Conservation (phyloP, 2,329 filamentous ascomycete genomes). For the Penicillium sp. region DNA sequence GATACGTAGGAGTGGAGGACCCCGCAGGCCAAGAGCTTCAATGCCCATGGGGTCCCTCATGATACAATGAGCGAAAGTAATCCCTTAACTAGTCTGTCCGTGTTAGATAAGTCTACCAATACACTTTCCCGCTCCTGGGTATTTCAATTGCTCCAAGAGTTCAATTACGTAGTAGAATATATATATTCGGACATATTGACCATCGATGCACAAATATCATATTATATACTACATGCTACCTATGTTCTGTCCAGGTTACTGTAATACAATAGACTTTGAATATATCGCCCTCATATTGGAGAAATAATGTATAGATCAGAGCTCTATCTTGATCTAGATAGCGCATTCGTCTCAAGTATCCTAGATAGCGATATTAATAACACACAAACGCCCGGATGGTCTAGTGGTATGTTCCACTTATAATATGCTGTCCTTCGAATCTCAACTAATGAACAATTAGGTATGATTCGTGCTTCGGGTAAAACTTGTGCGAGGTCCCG, state of each 20-base stretch:
- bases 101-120: not conserved
- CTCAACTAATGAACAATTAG: not conserved
- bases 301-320: not conserved
- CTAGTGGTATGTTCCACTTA: not conserved
- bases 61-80: not conserved
- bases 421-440: not conserved
- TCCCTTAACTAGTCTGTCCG: not conserved
- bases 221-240: not conserved
- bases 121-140: not conserved
- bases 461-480: conserved; percentile 2
- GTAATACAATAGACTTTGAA: fast-evolving
- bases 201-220: not conserved
- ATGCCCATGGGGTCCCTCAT: not conserved
- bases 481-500: conserved; percentile 2
- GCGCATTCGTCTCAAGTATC: fast-evolving
- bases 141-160: too few relatives aligned
- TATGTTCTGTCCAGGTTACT: not conserved
- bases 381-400: not conserved
- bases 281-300: not conserved
- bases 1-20: not conserved
- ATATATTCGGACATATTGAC: too few relatives aligned
- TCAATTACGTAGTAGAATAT: too few relatives aligned
- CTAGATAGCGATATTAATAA: not conserved
- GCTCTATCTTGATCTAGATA: not conserved
- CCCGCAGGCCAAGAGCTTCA: not conserved